A percentile compares a stretch with the other conserved stretches of the same genome.
phyloP scores from a whole-genome alignment of 495 filamentous ascomycete species.

The Aspergillus carlsbadensis region DNA sequence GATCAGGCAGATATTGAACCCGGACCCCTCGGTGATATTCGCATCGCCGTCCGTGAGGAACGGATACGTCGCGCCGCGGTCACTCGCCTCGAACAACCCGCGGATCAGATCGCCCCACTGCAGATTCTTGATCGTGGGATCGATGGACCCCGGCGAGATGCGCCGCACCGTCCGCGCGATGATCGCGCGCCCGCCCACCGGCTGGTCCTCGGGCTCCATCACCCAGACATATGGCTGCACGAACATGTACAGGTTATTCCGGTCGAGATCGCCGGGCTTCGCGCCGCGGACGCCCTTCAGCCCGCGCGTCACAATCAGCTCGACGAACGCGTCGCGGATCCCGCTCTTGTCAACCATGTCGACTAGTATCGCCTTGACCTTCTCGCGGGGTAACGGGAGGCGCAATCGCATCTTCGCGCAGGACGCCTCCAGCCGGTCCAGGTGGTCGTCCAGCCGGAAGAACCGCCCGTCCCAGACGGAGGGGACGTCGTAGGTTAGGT shows the following conservation, averaged over 20 bases:
- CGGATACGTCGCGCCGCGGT: constrained; percentile 31
- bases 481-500: constrained; percentile 43
- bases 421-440: constrained; percentile 31
- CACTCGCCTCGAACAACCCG: constrained; percentile 29
- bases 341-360: constrained; percentile 38
- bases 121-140: constrained; percentile 43
- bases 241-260: constrained; percentile 40
- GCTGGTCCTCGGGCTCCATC: constrained; percentile 38
- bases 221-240: constrained; percentile 39
- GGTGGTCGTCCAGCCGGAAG: constrained; percentile 40
- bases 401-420: constrained; percentile 38
- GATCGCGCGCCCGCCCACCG: constrained; percentile 34
- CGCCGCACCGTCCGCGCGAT: constrained; percentile 38
- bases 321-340: constrained; percentile 39
- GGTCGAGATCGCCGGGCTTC: constrained; percentile 22
- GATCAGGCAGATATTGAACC: constrained; percentile 34
- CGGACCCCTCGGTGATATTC: constrained; percentile 32
- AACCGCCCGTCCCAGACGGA: constrained; percentile 41
- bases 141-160: constrained; percentile 31
- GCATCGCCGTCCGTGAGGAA: constrained; percentile 40
- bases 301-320: constrained; percentile 42
- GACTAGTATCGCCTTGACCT: constrained; percentile 33
- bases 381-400: constrained; percentile 28
- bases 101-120: constrained; percentile 43
- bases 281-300: constrained; percentile 30